phyloP scores from a whole-genome alignment of 495 filamentous ascomycete species.

The Hypoxylon lienhwacheense region DNA sequence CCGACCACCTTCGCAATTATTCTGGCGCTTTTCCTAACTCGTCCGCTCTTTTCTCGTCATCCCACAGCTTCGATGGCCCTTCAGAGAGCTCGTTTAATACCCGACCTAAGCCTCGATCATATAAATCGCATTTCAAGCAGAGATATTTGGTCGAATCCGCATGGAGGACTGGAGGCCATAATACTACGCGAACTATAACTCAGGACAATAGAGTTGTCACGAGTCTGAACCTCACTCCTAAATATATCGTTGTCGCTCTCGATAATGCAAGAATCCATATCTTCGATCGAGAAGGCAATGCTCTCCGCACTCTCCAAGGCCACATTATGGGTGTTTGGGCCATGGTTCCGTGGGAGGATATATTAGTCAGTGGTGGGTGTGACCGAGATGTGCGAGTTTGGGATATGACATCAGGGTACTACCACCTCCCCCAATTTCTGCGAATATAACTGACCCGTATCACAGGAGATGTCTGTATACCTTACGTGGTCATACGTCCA shows the following conservation, averaged over 20 bases:
- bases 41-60: slow-evolving; percentile 35
- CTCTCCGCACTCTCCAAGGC: slow-evolving; percentile 85
- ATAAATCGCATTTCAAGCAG: slow-evolving; percentile 96
- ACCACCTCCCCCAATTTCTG: background rate
- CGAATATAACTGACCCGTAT: slow-evolving; percentile 21
- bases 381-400: slow-evolving; percentile 96
- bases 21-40: slow-evolving; percentile 42
- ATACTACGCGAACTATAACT: slow-evolving; percentile 79
- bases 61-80: slow-evolving; percentile 46
- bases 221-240: slow-evolving; percentile 87
- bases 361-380: slow-evolving; percentile 92
- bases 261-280: slow-evolving; percentile 99
- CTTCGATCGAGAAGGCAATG: slow-evolving; percentile 86
- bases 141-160: slow-evolving; percentile 95
- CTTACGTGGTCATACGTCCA: slow-evolving; percentile 91
- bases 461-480: slow-evolving; percentile 71
- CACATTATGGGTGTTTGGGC: slow-evolving; percentile 99
- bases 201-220: slow-evolving; percentile 97
- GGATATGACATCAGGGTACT: slow-evolving; percentile 95
- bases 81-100: slow-evolving; percentile 23
- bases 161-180: slow-evolving; percentile 85
- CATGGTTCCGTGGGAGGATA: slow-evolving; percentile 98
- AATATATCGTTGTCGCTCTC: slow-evolving; percentile 95
- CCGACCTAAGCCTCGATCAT: slow-evolving; percentile 61
- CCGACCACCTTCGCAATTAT: slow-evolving; percentile 41